These are phyloP conservation scores for Dalbergia cultrata DNA, from an alignment of 306 rosid species.

Conservation along the genomic window DNA sequence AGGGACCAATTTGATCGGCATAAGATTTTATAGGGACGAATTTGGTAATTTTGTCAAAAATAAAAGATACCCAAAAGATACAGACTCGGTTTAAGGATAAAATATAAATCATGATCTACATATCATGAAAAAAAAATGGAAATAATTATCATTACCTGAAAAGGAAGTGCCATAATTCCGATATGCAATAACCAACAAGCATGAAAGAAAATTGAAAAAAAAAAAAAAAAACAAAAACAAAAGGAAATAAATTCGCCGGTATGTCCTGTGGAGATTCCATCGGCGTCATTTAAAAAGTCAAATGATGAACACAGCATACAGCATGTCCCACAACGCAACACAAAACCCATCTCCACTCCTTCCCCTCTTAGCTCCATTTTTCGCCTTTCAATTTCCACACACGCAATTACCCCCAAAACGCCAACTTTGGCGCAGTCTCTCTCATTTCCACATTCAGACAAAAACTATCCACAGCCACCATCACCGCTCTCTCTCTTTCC, in stretches of 20 bases:
- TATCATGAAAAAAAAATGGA: no score
- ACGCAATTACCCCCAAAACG: not conserved
- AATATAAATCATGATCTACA: not conserved
- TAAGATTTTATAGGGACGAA: no score
- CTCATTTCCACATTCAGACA: constrained; percentile 38
- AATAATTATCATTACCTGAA: not conserved
- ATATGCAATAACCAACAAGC: not conserved
- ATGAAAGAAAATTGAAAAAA: not conserved
- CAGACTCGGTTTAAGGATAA: not conserved
- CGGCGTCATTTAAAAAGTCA: constrained; percentile 39
- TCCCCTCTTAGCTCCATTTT: not conserved
- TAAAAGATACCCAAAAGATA: not conserved
- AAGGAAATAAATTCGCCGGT: not conserved
- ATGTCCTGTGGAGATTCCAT: constrained; percentile 37
- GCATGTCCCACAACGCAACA: constrained; percentile 15
- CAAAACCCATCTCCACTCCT: not conserved
- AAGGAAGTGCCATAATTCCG: not conserved
- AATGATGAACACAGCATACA: not conserved
- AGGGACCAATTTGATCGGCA: no score
- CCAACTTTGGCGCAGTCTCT: constrained; percentile 29
- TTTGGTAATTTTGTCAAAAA: no score
- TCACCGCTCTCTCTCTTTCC: not conserved
- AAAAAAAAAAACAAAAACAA: not conserved
- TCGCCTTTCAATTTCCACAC: constrained; percentile 23
- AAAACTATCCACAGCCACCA: constrained; percentile 30